Conservation (phyloP, 805 yeast species). For the Candida ovalis region DNA sequence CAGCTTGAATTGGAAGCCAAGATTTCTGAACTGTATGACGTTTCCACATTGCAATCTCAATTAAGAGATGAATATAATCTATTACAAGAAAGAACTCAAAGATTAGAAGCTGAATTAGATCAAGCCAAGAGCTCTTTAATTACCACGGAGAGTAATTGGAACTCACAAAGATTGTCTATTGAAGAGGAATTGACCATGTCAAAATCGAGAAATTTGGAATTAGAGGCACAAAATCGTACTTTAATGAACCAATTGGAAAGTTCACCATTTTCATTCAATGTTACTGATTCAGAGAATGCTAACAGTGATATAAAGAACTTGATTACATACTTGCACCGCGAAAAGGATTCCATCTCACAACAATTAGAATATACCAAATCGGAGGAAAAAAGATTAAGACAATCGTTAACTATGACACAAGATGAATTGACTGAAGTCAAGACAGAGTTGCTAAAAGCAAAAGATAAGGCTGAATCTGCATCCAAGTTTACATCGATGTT, state of each 20-base stretch:
- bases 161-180: constrained; percentile 35
- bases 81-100: constrained; percentile 28
- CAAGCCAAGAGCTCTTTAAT: constrained; percentile 32
- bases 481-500: constrained; percentile 20
- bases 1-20: constrained; percentile 24
- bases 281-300: constrained; percentile 12
- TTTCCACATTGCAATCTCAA: constrained; percentile 21
- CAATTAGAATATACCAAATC: constrained; percentile 49
- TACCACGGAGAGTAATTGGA: constrained; percentile 43
- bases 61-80: constrained; percentile 15
- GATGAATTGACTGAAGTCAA: constrained; percentile 51
- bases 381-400: constrained; percentile 52
- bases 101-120: constrained; percentile 35
- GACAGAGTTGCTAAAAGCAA: constrained; percentile 39
- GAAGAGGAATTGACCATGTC: constrained; percentile 47
- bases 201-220: constrained; percentile 46
- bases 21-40: constrained; percentile 25
- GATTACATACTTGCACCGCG: constrained; percentile 62
- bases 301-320: constrained; percentile 46
- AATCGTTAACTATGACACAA: constrained; percentile 42
- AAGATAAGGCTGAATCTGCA: constrained; percentile 20
- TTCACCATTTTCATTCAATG: constrained; percentile 13
- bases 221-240: constrained; percentile 64
- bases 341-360: constrained; percentile 65
- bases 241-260: constrained; percentile 62